Evolutionary conservation across 2,329 filamentous ascomycete species (phyloP).

Genomic region (Neonectria ditissima): DNA sequence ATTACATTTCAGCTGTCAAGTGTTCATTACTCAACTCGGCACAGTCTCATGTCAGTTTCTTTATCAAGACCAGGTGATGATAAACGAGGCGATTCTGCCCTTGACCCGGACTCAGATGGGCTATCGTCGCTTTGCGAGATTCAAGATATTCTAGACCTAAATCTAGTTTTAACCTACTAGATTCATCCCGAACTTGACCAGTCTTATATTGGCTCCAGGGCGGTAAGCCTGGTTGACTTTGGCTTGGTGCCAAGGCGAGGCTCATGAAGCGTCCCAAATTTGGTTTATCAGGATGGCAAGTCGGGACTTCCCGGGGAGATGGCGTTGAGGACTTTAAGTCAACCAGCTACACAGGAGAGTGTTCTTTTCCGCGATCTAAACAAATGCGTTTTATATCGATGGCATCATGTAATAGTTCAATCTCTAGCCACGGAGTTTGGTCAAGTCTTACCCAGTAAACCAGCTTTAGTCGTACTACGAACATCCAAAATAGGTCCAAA

Average conservation of each 20-base stretch:
- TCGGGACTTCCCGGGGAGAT: background rate
- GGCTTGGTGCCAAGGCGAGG: too few species aligned
- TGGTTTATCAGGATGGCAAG: background rate
- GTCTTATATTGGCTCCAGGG: background rate
- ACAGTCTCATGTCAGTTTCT: conserved; percentile 4
- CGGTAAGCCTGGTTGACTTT: background rate
- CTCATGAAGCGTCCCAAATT: background rate
- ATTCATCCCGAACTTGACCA: conserved; percentile 7
- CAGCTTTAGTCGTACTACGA: too few species aligned
- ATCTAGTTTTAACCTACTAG: conserved; percentile 4
- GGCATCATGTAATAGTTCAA: too few species aligned
- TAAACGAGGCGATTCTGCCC: background rate
- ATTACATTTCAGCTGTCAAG: too few species aligned
- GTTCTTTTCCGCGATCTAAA: too few species aligned
- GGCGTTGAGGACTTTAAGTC: background rate
- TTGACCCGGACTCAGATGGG: background rate
- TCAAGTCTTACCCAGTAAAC: too few species aligned
- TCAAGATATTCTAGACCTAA: background rate
- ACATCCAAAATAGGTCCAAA: background rate
- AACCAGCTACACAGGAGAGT: background rate
- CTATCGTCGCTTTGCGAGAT: background rate
- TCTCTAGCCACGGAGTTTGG: too few species aligned
- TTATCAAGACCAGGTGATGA: conserved; percentile 3
- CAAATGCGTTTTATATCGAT: too few species aligned
- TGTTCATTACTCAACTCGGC: too few species aligned